Evolutionary conservation across 495 filamentous ascomycete genomes (phyloP).

Genomic region (Beverwykella pulmonaria): DNA sequence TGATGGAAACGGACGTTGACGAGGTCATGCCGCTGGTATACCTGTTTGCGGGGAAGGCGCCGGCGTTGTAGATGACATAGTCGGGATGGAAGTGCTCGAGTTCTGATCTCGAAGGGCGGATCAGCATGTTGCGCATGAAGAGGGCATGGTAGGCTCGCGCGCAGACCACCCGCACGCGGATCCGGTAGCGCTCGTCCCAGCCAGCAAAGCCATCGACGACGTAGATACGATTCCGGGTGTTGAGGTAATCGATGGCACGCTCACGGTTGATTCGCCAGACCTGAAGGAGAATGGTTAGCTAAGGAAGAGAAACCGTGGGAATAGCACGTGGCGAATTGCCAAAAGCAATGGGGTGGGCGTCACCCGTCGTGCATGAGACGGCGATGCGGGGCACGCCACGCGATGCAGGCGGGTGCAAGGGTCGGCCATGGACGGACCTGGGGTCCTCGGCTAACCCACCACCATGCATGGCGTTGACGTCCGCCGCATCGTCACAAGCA

Average conservation of each 20-base stretch:
- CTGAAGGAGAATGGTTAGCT: conserved; percentile 52
- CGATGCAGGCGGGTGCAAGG: conserved; percentile 26
- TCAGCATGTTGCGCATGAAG: conserved; percentile 99
- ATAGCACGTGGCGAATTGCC: conserved; percentile 30
- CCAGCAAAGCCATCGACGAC: conserved; percentile 96
- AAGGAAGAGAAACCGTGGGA: neutral
- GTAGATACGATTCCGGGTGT: conserved; percentile 98
- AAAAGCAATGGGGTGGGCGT: conserved; percentile 13
- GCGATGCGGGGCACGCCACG: conserved; percentile 36
- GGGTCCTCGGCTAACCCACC: conserved; percentile 20
- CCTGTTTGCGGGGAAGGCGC: conserved; percentile 96
- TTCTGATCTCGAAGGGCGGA: conserved; percentile 86
- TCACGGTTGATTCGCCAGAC: conserved; percentile 99
- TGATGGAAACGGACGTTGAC: conserved; percentile 81
- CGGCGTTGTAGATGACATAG: conserved; percentile 99
- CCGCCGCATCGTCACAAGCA: conserved; percentile 15
- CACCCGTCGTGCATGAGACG: conserved; percentile 14
- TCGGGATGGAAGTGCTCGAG: conserved; percentile 96
- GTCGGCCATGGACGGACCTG: conserved; percentile 8
- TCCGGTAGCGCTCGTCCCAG: conserved; percentile 98
- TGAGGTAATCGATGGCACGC: conserved; percentile 97
- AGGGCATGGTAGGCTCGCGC: conserved; percentile 98
- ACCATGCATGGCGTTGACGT: conserved; percentile 31
- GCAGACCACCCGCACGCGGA: conserved; percentile 96
- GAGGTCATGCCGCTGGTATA: conserved; percentile 99